These are phyloP conservation scores for Saccharomycopsis lassenensis DNA, from an alignment of 805 yeast genomes.

Conservation along the genomic window DNA sequence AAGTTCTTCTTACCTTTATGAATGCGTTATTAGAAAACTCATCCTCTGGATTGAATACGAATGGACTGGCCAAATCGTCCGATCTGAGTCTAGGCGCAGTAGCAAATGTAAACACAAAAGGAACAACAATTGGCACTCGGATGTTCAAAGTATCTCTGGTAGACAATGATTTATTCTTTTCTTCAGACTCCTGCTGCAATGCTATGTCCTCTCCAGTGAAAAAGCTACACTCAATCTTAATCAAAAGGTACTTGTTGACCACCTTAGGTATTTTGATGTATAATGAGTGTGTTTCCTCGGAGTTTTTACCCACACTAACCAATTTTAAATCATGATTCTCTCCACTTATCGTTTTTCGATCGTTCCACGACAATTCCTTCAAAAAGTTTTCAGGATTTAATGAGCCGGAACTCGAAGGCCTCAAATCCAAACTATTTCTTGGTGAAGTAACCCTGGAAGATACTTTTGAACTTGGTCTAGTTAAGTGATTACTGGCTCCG, in stretches of 20 bases:
- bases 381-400: too few species aligned
- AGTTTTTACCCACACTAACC: constrained; percentile 2
- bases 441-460: constrained; percentile 13
- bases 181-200: constrained; percentile 16
- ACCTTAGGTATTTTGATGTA: constrained; percentile 16
- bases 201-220: constrained; percentile 17
- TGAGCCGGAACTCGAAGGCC: too few species aligned
- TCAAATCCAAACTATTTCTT: constrained; percentile 11
- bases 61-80: constrained; percentile 24
- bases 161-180: constrained; percentile 8
- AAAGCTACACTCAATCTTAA: constrained; percentile 17
- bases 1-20: constrained; percentile 25
- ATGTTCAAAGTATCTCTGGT: constrained; percentile 20
- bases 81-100: constrained; percentile 26
- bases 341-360: too few species aligned
- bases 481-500: background rate
- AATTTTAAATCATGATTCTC: constrained; percentile 10
- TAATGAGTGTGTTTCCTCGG: constrained; percentile 9
- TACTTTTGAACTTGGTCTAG: constrained; percentile 10
- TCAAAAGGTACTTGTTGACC: constrained; percentile 9
- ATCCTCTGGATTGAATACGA: constrained; percentile 15
- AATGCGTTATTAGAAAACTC: constrained; percentile 17
- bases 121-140: constrained; percentile 23
- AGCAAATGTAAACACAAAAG: constrained; percentile 24
- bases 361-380: too few species aligned